phyloP scores from a whole-genome alignment of 2,329 filamentous ascomycete genomes.

The Bipolaris zeicola region DNA sequence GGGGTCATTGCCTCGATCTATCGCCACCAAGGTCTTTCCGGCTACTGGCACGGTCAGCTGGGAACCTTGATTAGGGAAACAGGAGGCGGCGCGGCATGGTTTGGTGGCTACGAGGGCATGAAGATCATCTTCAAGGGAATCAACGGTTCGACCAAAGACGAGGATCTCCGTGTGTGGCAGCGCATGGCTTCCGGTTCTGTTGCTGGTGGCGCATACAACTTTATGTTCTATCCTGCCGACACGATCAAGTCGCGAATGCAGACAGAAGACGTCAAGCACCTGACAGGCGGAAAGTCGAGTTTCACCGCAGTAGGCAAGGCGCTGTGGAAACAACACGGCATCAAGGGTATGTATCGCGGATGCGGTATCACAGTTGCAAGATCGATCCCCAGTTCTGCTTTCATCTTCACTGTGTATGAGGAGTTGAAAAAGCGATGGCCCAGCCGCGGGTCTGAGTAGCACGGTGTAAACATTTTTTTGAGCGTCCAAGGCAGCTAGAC shows the following conservation, averaged over 20 bases:
- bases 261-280: constrained; percentile 71
- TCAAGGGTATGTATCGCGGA: constrained; percentile 87
- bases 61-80: constrained; percentile 94
- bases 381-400: constrained; percentile 92
- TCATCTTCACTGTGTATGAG: constrained; percentile 97
- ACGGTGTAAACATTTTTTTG: background rate
- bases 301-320: constrained; percentile 74
- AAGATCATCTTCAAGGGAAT: constrained; percentile 70
- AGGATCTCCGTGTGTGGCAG: constrained; percentile 77
- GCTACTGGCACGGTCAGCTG: constrained; percentile 95
- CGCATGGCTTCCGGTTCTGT: constrained; percentile 85
- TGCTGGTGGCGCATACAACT: constrained; percentile 94
- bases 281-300: constrained; percentile 61
- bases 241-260: constrained; percentile 98
- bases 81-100: constrained; percentile 93
- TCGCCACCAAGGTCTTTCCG: constrained; percentile 77
- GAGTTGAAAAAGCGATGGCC: constrained; percentile 66
- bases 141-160: constrained; percentile 47
- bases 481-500: background rate
- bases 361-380: constrained; percentile 91
- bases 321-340: constrained; percentile 81
- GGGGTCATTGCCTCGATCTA: constrained; percentile 79
- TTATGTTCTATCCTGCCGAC: constrained; percentile 95
- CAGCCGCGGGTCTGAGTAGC: constrained; percentile 19
- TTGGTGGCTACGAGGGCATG: constrained; percentile 63